Evolutionary conservation across 257 asterid genomes (phyloP), one percentile per base, ranked within the genome.

Genomic region (Primulina tabacum): DNA sequence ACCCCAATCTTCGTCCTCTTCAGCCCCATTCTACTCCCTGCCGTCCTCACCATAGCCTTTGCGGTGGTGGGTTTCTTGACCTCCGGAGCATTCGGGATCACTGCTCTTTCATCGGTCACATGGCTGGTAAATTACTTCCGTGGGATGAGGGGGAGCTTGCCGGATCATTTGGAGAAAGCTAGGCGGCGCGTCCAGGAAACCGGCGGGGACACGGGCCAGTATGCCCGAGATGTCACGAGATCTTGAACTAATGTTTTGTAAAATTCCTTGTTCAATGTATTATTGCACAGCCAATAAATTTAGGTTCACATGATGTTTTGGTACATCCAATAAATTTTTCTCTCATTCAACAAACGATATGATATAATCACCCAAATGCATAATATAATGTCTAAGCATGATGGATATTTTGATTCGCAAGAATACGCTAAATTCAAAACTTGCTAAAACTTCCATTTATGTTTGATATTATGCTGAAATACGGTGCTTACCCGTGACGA

Each of bases 11-110:
- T 90, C 43, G 60, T 88, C 40, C 71, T 88, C 43, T 88, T 82
- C 84, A 90, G 97, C 82, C 95, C 97, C 0, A 64, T 90, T 40
- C 4, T 90, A 29, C 82, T 83, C 75, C 97, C 97, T 5, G 97
- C 93, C 4, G 75, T 71, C 21, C 71, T 91, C 28, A 40, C 85
- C 32, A 20, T 82, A 2, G 85, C 77, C 5, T 56, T 86, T 4
- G 81, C 91, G 2, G 88, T 91, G 8, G 9, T 68, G 7, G 96
- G 95, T 0, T 75, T 91, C 83, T 9, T 91, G 68, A 83, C 89
- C 1, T 83, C 96, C 0, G 95, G 91, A 0, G 94, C 82, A 0
- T 86, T 90, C 18, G 97, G 96, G 33, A 75, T 90, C 59, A 90
- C 90, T 3, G 96, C 96, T 5, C 86, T 90, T 7, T 85, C 97